Percentiles rank a stretch among this genome's conserved stretches.
Conservation (phyloP, 768 basidiomycete species). For the Gautieria morchelliformis region DNA sequence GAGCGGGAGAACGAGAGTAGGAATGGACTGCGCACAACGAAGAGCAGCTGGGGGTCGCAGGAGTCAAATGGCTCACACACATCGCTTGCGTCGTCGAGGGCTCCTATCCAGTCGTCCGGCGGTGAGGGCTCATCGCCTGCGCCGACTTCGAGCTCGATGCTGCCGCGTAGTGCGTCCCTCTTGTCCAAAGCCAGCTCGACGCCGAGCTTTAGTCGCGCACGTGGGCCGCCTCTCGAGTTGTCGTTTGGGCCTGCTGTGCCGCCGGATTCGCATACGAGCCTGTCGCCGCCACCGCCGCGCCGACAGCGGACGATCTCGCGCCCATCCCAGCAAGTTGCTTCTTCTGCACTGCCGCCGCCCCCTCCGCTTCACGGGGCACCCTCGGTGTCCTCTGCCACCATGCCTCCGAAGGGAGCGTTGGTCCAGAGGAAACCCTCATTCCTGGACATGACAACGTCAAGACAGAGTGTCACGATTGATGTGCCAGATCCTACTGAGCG, state of each 20-base stretch:
- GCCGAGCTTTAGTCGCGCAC: neutral
- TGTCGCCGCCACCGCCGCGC: neutral
- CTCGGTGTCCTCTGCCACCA: neutral
- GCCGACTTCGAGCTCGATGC: neutral
- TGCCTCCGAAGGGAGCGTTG: neutral
- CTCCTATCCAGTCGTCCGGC: neutral
- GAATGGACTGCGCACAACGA: neutral
- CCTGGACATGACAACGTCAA: neutral
- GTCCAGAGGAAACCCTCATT: slow-evolving; percentile 1
- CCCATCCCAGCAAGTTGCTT: no score
- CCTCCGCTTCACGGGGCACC: neutral
- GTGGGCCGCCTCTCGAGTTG: neutral
- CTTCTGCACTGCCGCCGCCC: neutral
- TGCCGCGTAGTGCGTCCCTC: neutral
- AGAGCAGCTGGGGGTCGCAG: neutral
- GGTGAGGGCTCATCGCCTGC: neutral
- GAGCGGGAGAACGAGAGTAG: neutral
- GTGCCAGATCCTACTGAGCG: neutral
- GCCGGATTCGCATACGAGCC: neutral
- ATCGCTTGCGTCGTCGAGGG: neutral
- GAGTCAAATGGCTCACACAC: neutral
- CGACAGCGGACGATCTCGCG: neutral
- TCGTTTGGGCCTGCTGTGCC: neutral
- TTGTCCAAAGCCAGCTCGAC: neutral
- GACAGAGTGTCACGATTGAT: neutral